Conservation (phyloP, 2,329 filamentous ascomycete genomes). For the Cladosporium sp. region DNA sequence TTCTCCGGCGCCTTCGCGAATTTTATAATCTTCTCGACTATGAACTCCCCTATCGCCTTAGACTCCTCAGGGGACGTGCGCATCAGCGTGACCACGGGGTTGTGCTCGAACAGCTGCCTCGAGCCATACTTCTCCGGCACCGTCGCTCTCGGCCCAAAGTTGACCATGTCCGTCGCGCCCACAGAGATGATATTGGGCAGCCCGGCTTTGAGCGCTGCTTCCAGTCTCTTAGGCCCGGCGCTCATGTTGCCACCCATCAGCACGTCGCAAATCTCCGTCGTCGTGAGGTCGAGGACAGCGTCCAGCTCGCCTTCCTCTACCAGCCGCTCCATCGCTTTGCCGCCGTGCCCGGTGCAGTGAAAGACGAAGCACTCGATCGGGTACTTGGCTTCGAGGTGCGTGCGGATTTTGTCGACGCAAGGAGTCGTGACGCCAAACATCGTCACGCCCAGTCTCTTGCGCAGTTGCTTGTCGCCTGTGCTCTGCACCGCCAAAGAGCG, state of each 20-base stretch:
- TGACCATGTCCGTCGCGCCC: constrained; percentile 54
- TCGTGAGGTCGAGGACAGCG: constrained; percentile 64
- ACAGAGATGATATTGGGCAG: constrained; percentile 52
- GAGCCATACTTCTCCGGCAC: constrained; percentile 50
- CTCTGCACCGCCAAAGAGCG: constrained; percentile 6
- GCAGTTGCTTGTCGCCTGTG: constrained; percentile 17
- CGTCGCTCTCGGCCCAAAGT: constrained; percentile 53
- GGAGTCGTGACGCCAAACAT: constrained; percentile 73
- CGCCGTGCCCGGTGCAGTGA: constrained; percentile 64
- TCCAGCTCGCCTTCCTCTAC: constrained; percentile 53
- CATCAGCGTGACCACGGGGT: constrained; percentile 60
- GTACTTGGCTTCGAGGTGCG: constrained; percentile 42
- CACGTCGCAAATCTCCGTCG: constrained; percentile 61
- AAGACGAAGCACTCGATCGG: constrained; percentile 58
- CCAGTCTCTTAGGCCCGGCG: constrained; percentile 52
- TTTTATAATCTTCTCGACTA: constrained; percentile 47
- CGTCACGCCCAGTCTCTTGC: constrained; percentile 55
- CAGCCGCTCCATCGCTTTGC: constrained; percentile 62
- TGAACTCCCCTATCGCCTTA: constrained; percentile 47
- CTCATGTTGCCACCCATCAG: constrained; percentile 58
- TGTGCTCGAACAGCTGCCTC: constrained; percentile 58
- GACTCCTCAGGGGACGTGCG: constrained; percentile 56
- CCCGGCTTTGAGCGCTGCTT: constrained; percentile 50
- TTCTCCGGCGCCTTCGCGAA: constrained; percentile 34
- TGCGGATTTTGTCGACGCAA: constrained; percentile 51